phyloP scores from a whole-genome alignment of 148 eudicot genomes.

The Camellia sinensis region DNA sequence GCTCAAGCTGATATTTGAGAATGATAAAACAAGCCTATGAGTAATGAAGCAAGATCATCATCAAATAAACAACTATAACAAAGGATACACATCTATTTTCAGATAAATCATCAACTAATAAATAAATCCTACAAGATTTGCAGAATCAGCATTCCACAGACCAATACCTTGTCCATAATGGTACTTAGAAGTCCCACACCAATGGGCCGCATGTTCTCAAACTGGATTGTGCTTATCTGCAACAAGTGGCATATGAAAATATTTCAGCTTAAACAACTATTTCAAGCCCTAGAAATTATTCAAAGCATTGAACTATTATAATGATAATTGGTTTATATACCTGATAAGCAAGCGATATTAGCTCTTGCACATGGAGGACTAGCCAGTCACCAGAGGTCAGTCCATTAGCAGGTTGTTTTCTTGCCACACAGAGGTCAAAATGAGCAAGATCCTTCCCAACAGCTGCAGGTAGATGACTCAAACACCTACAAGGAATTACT shows the following conservation, averaged over 20 bases:
- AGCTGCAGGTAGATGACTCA: slow-evolving; percentile 87
- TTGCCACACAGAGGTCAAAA: slow-evolving; percentile 83
- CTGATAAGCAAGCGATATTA: slow-evolving; percentile 96
- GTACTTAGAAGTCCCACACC: slow-evolving; percentile 84
- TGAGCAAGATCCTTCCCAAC: slow-evolving; percentile 82
- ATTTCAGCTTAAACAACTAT: slow-evolving; percentile 18
- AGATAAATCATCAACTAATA: slow-evolving; percentile 1
- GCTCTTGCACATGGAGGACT: slow-evolving; percentile 85
- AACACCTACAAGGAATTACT: slow-evolving; percentile 57
- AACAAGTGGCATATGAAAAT: slow-evolving; percentile 21
- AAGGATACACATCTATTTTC: neutral
- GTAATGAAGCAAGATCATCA: neutral
- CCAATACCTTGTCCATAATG: slow-evolving; percentile 81
- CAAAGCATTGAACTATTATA: slow-evolving; percentile 12
- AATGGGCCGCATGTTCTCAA: slow-evolving; percentile 87
- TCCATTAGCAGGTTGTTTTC: slow-evolving; percentile 46
- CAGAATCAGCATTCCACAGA: slow-evolving; percentile 17
- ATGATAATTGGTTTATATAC: slow-evolving; percentile 30
- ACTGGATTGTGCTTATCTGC: slow-evolving; percentile 96
- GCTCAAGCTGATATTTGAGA: neutral
- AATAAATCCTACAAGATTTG: slow-evolving; percentile 3
- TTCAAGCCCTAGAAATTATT: slow-evolving; percentile 11
- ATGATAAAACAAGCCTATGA: neutral
- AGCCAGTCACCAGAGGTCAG: slow-evolving; percentile 69
- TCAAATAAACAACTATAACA: neutral